Percentiles rank a stretch among this genome's conserved stretches.
phyloP scores from a whole-genome alignment of 768 basidiomycete species.

The Gyrodon lividus region DNA sequence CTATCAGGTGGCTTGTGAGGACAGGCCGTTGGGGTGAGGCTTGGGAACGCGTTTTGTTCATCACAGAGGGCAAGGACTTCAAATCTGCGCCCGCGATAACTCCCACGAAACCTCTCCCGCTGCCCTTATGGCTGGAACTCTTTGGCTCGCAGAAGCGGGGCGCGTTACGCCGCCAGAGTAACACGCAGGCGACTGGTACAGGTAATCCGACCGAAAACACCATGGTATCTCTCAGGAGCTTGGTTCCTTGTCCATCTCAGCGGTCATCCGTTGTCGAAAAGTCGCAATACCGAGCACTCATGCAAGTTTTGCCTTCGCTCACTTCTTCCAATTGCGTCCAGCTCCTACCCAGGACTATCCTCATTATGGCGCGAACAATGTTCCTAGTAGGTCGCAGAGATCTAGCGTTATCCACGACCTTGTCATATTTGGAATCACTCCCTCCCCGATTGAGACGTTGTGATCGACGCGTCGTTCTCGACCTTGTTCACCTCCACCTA shows the following conservation, averaged over 20 bases:
- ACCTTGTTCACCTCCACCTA: constrained; percentile 48
- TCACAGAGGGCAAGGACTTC: constrained; percentile 11
- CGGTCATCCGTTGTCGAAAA: constrained; percentile 9
- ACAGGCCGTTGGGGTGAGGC: constrained; percentile 58
- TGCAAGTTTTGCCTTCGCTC: constrained; percentile 42
- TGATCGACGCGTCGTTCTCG: constrained; percentile 39
- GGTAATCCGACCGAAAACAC: background rate
- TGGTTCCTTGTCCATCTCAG: constrained; percentile 16
- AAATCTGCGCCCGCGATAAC: constrained; percentile 7
- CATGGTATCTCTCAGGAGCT: constrained; percentile 8
- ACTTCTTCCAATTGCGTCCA: constrained; percentile 31
- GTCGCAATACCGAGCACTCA: constrained; percentile 38
- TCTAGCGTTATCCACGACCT: constrained; percentile 45
- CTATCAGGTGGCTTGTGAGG: constrained; percentile 55
- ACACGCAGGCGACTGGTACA: background rate
- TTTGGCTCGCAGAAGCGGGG: constrained; percentile 44
- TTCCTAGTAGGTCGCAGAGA: constrained; percentile 38
- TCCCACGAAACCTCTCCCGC: constrained; percentile 31
- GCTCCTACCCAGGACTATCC: constrained; percentile 43
- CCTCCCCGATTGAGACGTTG: constrained; percentile 40
- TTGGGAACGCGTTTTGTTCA: constrained; percentile 43
- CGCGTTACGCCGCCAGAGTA: constrained; percentile 25
- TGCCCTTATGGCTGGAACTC: constrained; percentile 63
- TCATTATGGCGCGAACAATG: constrained; percentile 46
- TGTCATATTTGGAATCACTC: constrained; percentile 48